Evolutionary conservation across 1,284 basidiomycete genomes (phyloP).

Genomic region (Melampsora americana): DNA sequence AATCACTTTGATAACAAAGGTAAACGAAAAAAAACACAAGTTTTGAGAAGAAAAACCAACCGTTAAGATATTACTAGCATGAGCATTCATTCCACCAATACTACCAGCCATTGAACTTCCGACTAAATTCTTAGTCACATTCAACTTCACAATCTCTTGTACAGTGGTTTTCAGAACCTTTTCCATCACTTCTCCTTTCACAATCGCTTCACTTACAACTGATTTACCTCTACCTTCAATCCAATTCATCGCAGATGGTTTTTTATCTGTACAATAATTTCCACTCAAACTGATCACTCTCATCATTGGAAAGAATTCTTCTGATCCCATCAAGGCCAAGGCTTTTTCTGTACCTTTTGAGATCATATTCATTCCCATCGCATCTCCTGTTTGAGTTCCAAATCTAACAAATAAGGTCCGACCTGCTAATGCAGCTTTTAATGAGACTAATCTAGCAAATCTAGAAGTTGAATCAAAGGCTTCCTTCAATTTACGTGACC

Average conservation of each 20-base stretch:
- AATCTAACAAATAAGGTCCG: conserved; percentile 93
- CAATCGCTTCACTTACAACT: conserved; percentile 89
- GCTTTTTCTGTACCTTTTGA: conserved; percentile 88
- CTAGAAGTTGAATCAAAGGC: conserved; percentile 93
- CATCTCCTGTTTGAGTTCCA: conserved; percentile 90
- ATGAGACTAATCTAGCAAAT: conserved; percentile 74
- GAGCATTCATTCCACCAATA: conserved; percentile 97
- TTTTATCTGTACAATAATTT: conserved; percentile 99
- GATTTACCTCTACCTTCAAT: conserved; percentile 98
- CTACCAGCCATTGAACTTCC: conserved; percentile 97
- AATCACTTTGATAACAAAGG: neutral
- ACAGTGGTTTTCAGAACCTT: conserved; percentile 94
- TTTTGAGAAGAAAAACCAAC: conserved; percentile 44
- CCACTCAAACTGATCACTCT: conserved; percentile 86
- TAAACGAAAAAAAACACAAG: neutral
- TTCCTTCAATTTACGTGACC: conserved; percentile 70
- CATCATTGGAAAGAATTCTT: conserved; percentile 85
- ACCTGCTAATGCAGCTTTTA: conserved; percentile 83
- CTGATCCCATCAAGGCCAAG: conserved; percentile 68
- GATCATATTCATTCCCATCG: conserved; percentile 99
- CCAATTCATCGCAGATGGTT: conserved; percentile 99
- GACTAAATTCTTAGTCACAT: conserved; percentile 95
- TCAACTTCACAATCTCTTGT: conserved; percentile 81
- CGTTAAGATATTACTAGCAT: conserved; percentile 95
- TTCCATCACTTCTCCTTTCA: conserved; percentile 83